phyloP scores from a whole-genome alignment of 169 alveolate species.

The Eimeria maxima region DNA sequence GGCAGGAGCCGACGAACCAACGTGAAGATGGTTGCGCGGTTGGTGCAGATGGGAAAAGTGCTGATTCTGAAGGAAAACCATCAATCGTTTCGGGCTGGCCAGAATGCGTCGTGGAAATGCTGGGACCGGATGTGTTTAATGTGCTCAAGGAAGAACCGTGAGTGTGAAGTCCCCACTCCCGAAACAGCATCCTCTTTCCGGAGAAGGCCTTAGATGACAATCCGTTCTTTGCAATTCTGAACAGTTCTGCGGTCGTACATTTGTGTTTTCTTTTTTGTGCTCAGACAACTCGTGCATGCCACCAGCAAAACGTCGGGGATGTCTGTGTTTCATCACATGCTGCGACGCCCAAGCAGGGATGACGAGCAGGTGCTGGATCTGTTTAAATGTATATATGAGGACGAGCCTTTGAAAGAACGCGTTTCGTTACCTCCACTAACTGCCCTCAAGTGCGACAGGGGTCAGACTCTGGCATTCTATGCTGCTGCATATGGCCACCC shows the following conservation, averaged over 20 bases:
- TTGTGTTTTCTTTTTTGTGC: not conserved
- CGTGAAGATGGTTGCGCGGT: not conserved
- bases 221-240: not conserved
- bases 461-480: slow-evolving; percentile 65
- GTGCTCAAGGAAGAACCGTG: slow-evolving; percentile 63
- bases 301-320: slow-evolving; percentile 24
- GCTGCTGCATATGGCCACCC: slow-evolving; percentile 75
- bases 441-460: slow-evolving; percentile 18
- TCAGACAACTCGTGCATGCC: slow-evolving; percentile 46
- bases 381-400: slow-evolving; percentile 60
- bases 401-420: slow-evolving; percentile 20
- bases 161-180: not conserved
- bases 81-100: not conserved
- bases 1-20: not conserved
- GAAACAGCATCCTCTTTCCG: not conserved
- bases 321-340: slow-evolving; percentile 68
- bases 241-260: not conserved
- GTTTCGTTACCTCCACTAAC: slow-evolving; percentile 13
- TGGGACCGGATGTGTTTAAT: slow-evolving; percentile 68
- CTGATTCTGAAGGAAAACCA: not conserved
- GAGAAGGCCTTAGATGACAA: not conserved
- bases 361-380: slow-evolving; percentile 48
- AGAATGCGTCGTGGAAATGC: slow-evolving; percentile 59
- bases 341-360: slow-evolving; percentile 61
- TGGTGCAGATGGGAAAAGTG: not conserved